These are phyloP conservation scores for Stephanodiscus minutulus DNA, from an alignment of 108 stramenopile species.

Conservation along the genomic window DNA sequence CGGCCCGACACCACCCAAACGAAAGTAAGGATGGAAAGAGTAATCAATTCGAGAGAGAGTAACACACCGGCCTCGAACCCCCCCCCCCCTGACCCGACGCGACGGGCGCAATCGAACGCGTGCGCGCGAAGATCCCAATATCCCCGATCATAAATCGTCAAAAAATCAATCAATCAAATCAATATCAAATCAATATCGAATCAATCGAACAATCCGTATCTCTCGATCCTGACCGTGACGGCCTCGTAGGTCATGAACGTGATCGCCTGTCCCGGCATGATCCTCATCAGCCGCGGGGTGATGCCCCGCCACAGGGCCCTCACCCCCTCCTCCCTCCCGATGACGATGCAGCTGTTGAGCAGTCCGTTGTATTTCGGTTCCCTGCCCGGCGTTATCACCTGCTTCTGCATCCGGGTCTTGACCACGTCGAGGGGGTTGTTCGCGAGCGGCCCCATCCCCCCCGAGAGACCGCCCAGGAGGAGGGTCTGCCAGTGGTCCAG, in stretches of 20 bases:
- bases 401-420: slow-evolving; percentile 96
- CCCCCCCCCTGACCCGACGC: too few relatives aligned
- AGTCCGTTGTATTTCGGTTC: slow-evolving; percentile 88
- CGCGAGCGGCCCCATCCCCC: slow-evolving; percentile 92
- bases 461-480: slow-evolving; percentile 91
- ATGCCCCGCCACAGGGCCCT: slow-evolving; percentile 96
- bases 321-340: slow-evolving; percentile 93
- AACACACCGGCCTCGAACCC: too few relatives aligned
- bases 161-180: too few relatives aligned
- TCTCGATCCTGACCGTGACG: slow-evolving; percentile 51
- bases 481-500: slow-evolving; percentile 89
- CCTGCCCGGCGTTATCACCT: slow-evolving; percentile 78
- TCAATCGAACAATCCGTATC: slow-evolving; percentile 28
- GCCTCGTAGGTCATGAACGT: slow-evolving; percentile 97
- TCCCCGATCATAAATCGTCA: too few relatives aligned
- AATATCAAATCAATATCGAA: too few relatives aligned
- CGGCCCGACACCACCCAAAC: too few relatives aligned
- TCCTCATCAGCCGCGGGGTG: slow-evolving; percentile 92
- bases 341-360: slow-evolving; percentile 72
- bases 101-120: too few relatives aligned
- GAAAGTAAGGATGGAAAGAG: too few relatives aligned
- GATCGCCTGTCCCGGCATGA: slow-evolving; percentile 98
- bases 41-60: too few relatives aligned
- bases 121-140: too few relatives aligned
- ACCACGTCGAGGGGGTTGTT: slow-evolving; percentile 97